Base-by-base conservation (phyloP, 148 eudicot genomes). In the Spergularia bocconei region DNA sequence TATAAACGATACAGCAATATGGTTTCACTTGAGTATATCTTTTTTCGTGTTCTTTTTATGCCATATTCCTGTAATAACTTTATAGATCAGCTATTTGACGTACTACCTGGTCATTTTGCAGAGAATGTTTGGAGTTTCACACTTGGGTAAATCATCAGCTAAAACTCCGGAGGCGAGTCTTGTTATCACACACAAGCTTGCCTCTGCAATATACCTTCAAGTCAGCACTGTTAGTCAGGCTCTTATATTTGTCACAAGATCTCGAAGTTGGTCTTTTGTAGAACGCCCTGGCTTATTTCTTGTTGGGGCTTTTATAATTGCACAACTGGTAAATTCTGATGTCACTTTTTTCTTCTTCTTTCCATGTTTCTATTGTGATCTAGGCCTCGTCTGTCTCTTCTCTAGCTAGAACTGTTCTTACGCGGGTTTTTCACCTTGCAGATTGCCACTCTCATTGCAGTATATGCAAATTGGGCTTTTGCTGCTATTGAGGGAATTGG, bases 211-310 rank as follows among this genome's bases (percentile, higher is more conserved):
- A 67, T 95, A 95, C 67, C 98, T 95, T 77, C 99, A 95, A 91
- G 99, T 95, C 81, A 95, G 98, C 90, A 95, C 87, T 48, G 79
- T 95, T 67, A 95, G 99, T 78, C 98, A 95, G 84, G 99, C 99
- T 52, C 93, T 95, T 77, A 92, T 95, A 60, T 95, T 95, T 74
- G 98, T 95, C 17, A 95, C 99, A 25, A 86, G 99, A 69, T 92
- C 97, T 59, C 87, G 96, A 75, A 92, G 93, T 78, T 95, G 93
- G 93, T 95, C 99, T 20, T 95, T 80, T 57, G 83, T 89, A 29
- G 99, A 95, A 73, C 92, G 99, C 72, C 99, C 99, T 61, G 99
- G 98, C 20, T 65, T 85, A 52, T 77, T 95, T 74, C 90, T 95
- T 54, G 86, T 95, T 70, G 86, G 71, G 13, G 98, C 98, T 74